Evolutionary conservation across 1,139 yeast species (phyloP).

Genomic region (Groenewaldozyma auringiensis): DNA sequence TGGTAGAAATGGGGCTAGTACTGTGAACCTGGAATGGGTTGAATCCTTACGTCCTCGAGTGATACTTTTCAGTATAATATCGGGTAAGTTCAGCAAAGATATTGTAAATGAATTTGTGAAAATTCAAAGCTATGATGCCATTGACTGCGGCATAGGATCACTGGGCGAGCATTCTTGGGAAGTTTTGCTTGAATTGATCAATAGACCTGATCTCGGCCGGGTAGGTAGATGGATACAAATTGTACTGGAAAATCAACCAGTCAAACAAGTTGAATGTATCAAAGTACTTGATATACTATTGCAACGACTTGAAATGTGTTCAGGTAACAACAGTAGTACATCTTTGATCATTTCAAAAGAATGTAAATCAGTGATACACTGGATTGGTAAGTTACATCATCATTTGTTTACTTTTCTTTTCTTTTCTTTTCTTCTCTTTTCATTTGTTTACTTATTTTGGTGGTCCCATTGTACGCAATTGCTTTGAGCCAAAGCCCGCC

Average conservation of each 20-base stretch:
- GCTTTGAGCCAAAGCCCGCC: no score
- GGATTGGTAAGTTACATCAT: not conserved
- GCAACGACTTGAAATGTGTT: not conserved
- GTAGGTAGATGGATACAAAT: not conserved
- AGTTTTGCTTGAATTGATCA: not conserved
- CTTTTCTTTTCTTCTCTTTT: no score
- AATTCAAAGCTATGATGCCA: not conserved
- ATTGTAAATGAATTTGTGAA: not conserved
- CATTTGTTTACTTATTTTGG: no score
- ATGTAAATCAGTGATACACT: not conserved
- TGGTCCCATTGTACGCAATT: no score
- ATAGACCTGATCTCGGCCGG: not conserved
- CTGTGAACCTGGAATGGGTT: no score
- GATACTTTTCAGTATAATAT: no score
- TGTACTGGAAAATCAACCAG: not conserved
- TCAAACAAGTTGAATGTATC: not conserved
- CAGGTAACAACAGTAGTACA: no score
- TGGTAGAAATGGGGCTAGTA: no score
- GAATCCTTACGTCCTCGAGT: not conserved
- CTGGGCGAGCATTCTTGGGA: not conserved
- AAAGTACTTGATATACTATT: not conserved
- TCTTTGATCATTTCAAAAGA: not conserved
- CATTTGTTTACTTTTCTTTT: no score
- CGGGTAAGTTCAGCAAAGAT: not conserved
- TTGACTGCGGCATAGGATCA: not conserved